Conservation (phyloP, 2,329 filamentous ascomycete genomes). For the Periconia sp. region DNA sequence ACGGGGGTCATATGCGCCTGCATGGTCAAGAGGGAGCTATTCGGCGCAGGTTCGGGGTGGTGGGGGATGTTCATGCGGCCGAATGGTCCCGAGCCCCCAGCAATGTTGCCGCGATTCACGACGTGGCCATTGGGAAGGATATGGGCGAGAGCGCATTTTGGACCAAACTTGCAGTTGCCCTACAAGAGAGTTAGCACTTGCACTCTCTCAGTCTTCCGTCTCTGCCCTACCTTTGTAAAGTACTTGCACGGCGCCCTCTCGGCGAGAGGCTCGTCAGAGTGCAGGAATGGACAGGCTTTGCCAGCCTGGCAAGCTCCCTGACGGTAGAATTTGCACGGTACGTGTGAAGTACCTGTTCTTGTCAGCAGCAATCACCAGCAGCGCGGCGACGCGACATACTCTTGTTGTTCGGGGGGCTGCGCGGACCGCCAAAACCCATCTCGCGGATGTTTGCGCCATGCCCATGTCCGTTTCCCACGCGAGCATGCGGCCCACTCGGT, state of each 20-base stretch:
- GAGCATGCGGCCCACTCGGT: slow-evolving; percentile 40
- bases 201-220: neutral
- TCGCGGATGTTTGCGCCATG: slow-evolving; percentile 41
- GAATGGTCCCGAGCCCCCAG: slow-evolving; percentile 64
- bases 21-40: slow-evolving; percentile 71
- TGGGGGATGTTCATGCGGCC: slow-evolving; percentile 70
- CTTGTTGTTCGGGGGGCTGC: slow-evolving; percentile 58
- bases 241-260: slow-evolving; percentile 96
- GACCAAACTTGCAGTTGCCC: slow-evolving; percentile 99
- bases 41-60: slow-evolving; percentile 74
- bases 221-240: slow-evolving; percentile 81
- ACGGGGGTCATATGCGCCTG: slow-evolving; percentile 54
- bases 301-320: slow-evolving; percentile 96
- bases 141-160: slow-evolving; percentile 96
- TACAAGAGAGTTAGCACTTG: slow-evolving; percentile 46
- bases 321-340: slow-evolving; percentile 99
- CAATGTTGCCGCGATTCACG: slow-evolving; percentile 71
- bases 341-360: slow-evolving; percentile 83
- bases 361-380: slow-evolving; percentile 22
- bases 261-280: slow-evolving; percentile 82
- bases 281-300: slow-evolving; percentile 93
- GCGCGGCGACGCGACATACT: slow-evolving; percentile 35
- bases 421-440: slow-evolving; percentile 48
- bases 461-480: slow-evolving; percentile 37
- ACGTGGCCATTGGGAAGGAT: slow-evolving; percentile 91